phyloP scores from a whole-genome alignment of 352 stramenopile species.

The Chrysophaeum taylorii region DNA sequence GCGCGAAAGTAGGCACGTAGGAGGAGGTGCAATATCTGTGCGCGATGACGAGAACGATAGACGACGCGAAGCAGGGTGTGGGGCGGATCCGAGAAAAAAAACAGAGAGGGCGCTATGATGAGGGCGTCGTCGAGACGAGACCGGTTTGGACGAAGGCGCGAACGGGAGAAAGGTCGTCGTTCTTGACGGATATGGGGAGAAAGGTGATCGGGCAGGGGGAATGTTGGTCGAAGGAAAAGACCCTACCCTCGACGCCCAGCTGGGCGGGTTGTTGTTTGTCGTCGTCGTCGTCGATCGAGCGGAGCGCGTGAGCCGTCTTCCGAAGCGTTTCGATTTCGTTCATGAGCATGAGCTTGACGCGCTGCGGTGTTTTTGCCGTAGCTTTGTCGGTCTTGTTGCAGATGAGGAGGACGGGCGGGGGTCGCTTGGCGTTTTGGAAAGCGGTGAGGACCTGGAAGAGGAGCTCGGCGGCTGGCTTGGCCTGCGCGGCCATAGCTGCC shows the following conservation, averaged over 20 bases:
- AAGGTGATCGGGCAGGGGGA: background rate
- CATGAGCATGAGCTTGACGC: slow-evolving; percentile 30
- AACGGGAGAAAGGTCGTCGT: background rate
- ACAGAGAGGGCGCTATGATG: too few relatives aligned
- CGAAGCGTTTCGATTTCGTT: background rate
- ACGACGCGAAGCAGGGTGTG: too few relatives aligned
- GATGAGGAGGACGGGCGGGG: slow-evolving; percentile 54
- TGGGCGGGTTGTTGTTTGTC: background rate
- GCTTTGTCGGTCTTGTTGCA: slow-evolving; percentile 66
- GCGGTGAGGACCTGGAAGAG: slow-evolving; percentile 70
- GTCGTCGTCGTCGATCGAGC: background rate
- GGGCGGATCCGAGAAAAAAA: too few relatives aligned
- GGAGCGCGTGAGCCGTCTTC: background rate
- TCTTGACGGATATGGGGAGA: background rate
- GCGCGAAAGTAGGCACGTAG: too few relatives aligned
- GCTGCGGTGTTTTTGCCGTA: slow-evolving; percentile 40
- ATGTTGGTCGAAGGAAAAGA: slow-evolving; percentile 9
- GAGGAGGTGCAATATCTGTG: too few relatives aligned
- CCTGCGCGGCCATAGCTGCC: slow-evolving; percentile 30
- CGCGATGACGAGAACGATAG: too few relatives aligned
- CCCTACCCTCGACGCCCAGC: background rate
- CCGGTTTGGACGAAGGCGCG: too few relatives aligned
- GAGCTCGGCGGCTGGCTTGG: slow-evolving; percentile 36
- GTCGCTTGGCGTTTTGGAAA: slow-evolving; percentile 61
- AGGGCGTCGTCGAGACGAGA: too few relatives aligned